phyloP scores from a whole-genome alignment of 257 asterid genomes.

The Nicotiana obtusifolia region DNA sequence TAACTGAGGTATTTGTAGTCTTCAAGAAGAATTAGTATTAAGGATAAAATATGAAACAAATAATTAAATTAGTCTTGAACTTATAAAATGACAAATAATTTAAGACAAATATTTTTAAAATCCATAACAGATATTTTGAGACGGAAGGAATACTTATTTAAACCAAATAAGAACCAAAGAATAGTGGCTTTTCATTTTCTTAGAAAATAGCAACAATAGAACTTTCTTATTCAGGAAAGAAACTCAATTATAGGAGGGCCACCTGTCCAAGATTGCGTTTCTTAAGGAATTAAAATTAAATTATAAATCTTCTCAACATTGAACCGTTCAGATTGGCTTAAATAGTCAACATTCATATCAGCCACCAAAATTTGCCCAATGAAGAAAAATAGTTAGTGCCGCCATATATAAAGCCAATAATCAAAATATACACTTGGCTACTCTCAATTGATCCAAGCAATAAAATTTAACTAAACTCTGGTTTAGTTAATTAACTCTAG shows the following conservation, averaged over 20 bases:
- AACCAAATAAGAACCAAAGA: not conserved
- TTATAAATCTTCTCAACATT: not conserved
- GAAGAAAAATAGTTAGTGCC: conserved; percentile 28
- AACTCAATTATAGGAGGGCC: conserved; percentile 7
- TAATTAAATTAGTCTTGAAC: no score
- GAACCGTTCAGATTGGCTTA: not conserved
- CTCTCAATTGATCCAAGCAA: conserved; percentile 2
- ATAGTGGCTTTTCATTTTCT: not conserved
- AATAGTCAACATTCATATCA: conserved; percentile 25
- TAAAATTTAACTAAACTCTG: conserved; percentile 16
- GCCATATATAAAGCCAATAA: conserved; percentile 9
- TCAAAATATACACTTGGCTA: not conserved
- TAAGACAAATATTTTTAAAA: no score
- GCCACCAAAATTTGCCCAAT: conserved; percentile 15
- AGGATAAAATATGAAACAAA: no score
- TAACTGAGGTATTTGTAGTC: no score
- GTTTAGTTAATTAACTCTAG: conserved; percentile 39
- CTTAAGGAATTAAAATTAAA: not conserved
- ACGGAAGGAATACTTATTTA: no score
- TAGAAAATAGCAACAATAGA: not conserved
- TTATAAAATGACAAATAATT: no score
- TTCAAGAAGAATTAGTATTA: no score
- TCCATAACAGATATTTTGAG: no score
- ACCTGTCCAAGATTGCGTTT: not conserved
- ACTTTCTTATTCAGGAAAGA: conserved; percentile 1